Percentiles rank a stretch among this genome's conserved stretches.
These are phyloP conservation scores for Haematococcus lacustris DNA, from an alignment of 139 green algal species.

Conservation along the genomic window DNA sequence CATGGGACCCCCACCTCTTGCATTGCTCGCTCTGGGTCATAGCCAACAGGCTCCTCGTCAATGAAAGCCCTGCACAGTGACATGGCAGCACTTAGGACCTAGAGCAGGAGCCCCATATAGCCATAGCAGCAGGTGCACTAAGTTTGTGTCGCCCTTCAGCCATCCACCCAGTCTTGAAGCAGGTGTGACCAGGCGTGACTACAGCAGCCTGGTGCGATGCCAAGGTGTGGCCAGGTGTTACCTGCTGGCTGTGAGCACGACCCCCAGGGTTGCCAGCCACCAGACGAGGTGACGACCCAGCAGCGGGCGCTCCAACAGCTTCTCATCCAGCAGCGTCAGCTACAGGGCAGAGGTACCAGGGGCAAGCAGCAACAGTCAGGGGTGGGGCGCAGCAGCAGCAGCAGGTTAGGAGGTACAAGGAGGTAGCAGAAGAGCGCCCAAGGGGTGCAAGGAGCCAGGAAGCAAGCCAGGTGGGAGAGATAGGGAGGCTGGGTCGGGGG, in stretches of 20 bases:
- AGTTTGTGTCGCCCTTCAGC: background rate
- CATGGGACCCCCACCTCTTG: constrained; percentile 40
- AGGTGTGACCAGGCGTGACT: background rate
- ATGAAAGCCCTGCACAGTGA: constrained; percentile 35
- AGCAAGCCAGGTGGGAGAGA: too few relatives aligned
- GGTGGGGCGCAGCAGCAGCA: too few relatives aligned
- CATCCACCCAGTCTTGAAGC: background rate
- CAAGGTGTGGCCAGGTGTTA: background rate
- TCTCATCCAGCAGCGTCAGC: constrained; percentile 66
- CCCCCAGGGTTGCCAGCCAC: constrained; percentile 66
- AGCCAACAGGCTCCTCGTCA: constrained; percentile 44
- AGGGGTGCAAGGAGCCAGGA: too few relatives aligned
- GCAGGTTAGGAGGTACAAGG: too few relatives aligned
- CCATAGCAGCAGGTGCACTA: background rate
- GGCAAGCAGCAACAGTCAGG: too few relatives aligned
- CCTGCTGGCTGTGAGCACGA: constrained; percentile 60
- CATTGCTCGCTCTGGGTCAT: constrained; percentile 80
- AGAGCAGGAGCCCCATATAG: too few relatives aligned
- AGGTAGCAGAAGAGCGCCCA: too few relatives aligned
- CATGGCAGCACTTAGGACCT: background rate
- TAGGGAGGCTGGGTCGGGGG: too few relatives aligned
- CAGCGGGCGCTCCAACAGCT: constrained; percentile 69
- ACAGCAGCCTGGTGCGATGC: background rate
- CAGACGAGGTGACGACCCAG: constrained; percentile 64
- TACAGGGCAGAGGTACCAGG: background rate